A percentile compares a stretch with the other conserved stretches of the same genome.
Evolutionary conservation across 768 basidiomycete species (phyloP).

Genomic region (Leccinum rimulosum): DNA sequence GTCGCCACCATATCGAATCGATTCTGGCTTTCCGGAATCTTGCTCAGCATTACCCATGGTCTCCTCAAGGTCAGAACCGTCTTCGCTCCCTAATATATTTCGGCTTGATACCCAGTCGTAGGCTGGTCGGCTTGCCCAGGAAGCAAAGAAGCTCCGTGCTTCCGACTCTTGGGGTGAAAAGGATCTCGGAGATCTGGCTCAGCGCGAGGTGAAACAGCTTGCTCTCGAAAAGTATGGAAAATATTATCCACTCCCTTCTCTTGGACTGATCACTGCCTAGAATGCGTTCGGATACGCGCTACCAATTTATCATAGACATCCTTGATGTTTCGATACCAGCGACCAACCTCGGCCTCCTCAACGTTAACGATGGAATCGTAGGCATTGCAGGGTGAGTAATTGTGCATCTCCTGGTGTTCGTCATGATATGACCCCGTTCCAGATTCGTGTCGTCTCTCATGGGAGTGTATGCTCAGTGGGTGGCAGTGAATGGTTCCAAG

Average conservation of each 20-base stretch:
- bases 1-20: conserved; percentile 68
- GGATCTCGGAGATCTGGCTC: conserved; percentile 61
- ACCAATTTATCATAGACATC: conserved; percentile 81
- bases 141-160: conserved; percentile 51
- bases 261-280: conserved; percentile 33
- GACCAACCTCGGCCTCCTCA: conserved; percentile 69
- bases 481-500: conserved; percentile 44
- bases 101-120: conserved; percentile 22
- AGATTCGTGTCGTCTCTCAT: conserved; percentile 73
- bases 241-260: not conserved
- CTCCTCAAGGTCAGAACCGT: conserved; percentile 55
- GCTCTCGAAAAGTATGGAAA: conserved; percentile 51
- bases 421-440: conserved; percentile 6
- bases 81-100: not conserved
- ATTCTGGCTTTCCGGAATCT: conserved; percentile 87
- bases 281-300: conserved; percentile 61
- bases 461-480: conserved; percentile 68
- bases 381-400: conserved; percentile 78
- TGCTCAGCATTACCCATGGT: conserved; percentile 72
- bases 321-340: conserved; percentile 92
- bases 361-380: conserved; percentile 79
- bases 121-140: conserved; percentile 61
- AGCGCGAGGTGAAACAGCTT: conserved; percentile 62
- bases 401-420: conserved; percentile 4
- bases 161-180: conserved; percentile 56